Evolutionary conservation across 2,329 filamentous ascomycete genomes (phyloP).

Genomic region (Xylaria sp.): DNA sequence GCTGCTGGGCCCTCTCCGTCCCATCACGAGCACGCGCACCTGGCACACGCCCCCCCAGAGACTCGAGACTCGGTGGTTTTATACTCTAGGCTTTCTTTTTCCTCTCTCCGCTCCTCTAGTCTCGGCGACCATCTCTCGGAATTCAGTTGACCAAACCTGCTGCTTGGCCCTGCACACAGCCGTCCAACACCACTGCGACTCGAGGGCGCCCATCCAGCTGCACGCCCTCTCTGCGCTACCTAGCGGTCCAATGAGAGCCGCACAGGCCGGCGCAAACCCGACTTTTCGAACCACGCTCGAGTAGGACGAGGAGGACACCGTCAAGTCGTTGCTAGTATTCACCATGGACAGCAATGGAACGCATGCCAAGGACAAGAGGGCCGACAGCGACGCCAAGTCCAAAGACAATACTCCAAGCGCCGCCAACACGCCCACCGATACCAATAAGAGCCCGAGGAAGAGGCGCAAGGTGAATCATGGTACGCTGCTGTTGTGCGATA

Average conservation of each 20-base stretch:
- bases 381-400: conserved; percentile 54
- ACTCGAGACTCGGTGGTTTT: conserved; percentile 14
- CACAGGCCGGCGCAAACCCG: conserved; percentile 52
- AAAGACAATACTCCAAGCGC: conserved; percentile 50
- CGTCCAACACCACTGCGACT: conserved; percentile 51
- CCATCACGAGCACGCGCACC: conserved; percentile 45
- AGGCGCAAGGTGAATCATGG: conserved; percentile 90
- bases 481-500: conserved; percentile 67
- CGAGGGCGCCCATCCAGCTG: conserved; percentile 56
- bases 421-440: conserved; percentile 48
- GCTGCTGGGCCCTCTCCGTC: conserved; percentile 37
- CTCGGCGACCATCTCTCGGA: conserved; percentile 39
- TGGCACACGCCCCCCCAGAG: conserved; percentile 30
- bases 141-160: conserved; percentile 45
- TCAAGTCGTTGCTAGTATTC: conserved; percentile 32
- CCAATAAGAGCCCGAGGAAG: conserved; percentile 76
- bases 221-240: conserved; percentile 58
- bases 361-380: conserved; percentile 55
- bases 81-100: conserved; percentile 36
- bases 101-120: conserved; percentile 32
- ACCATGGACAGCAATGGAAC: conserved; percentile 51
- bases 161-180: conserved; percentile 55
- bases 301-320: conserved; percentile 44
- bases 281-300: conserved; percentile 42
- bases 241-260: conserved; percentile 57